A percentile compares a stretch with the other conserved stretches of the same genome.
These are phyloP conservation scores for Alternaria angustiovoidea DNA, from an alignment of 2,329 filamentous ascomycete genomes.

Conservation along the genomic window DNA sequence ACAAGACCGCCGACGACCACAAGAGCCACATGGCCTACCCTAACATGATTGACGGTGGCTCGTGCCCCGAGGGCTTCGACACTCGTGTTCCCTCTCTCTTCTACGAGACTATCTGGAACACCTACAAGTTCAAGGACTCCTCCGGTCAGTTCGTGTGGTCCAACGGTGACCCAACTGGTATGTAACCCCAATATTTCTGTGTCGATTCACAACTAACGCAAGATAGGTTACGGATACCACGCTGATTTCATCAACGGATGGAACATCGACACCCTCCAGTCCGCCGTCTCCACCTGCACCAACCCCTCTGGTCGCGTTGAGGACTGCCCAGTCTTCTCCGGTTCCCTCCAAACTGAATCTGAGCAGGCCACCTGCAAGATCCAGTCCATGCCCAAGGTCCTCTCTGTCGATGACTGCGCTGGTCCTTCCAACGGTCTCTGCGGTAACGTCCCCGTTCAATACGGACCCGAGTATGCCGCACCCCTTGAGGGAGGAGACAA, in stretches of 20 bases:
- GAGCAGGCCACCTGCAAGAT: constrained; percentile 69
- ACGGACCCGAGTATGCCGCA: constrained; percentile 54
- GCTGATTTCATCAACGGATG: constrained; percentile 77
- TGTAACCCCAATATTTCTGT: constrained; percentile 53
- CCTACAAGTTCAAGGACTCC: constrained; percentile 59
- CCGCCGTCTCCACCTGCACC: constrained; percentile 77
- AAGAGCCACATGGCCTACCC: constrained; percentile 73
- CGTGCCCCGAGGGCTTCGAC: constrained; percentile 63
- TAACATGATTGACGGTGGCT: constrained; percentile 59
- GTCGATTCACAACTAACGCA: constrained; percentile 20
- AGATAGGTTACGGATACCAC: constrained; percentile 72
- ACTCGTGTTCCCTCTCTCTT: constrained; percentile 67
- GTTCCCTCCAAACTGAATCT: constrained; percentile 64
- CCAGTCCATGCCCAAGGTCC: constrained; percentile 59
- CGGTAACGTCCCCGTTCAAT: constrained; percentile 65
- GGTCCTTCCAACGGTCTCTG: constrained; percentile 69
- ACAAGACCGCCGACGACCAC: constrained; percentile 66
- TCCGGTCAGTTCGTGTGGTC: constrained; percentile 70
- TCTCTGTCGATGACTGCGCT: constrained; percentile 68
- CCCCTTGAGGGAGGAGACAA: constrained; percentile 31
- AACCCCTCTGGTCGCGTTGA: constrained; percentile 71
- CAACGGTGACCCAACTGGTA: constrained; percentile 75
- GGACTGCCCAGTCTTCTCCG: constrained; percentile 76
- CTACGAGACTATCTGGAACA: constrained; percentile 66
- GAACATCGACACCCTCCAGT: constrained; percentile 70